Base-by-base conservation (phyloP, 116 monocot genomes). In the Zostera marina region DNA sequence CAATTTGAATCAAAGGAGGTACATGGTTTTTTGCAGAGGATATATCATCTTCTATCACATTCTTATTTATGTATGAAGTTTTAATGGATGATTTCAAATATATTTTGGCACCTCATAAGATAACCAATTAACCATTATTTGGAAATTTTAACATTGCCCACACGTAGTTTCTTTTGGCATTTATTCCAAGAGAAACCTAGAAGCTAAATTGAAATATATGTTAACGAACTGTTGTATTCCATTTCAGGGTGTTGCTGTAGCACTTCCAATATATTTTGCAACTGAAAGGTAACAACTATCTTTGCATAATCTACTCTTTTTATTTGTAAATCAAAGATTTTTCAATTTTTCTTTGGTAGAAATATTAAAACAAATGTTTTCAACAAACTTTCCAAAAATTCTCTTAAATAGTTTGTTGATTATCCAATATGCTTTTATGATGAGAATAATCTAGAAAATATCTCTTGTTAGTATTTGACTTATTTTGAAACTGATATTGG, bases 251-350 rank as follows among this genome's bases (percentile, higher is more conserved):
- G 81, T 98, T 81, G 98, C 98, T 60, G 90, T 98, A 60, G 98
- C 98, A 56, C 90, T 98, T 66, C 98, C 98, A 64, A 74, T 90
- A 14, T 86, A 98, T 73, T 98, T 98, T 77, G 98, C 98, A 20
- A 98, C 98, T 38, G 64, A 78, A 66, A 98, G 90, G 98, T 98
- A 77, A 52, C 19, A 77, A 52, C 19, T 3, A 9, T 40, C 52
- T 52, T 54, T 38, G 42, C 14, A 15, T 38, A 19, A 15, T 19
- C 48, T 7, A 15, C 48, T 15, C 8, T 8, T 7, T 19, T 15
- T 48, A 15, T 48, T 15, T 17, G 17, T 14, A 48, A 48, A 48
- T 2, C 58, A 15, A 38, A 15, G 39, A 0, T 38, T 58, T 15
- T 41, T 13, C 8, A n/a, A 38, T 41, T 5, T 15, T 17, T n/a